phyloP scores from a whole-genome alignment of 176 grass and related monocot species.

The Poa annua region DNA sequence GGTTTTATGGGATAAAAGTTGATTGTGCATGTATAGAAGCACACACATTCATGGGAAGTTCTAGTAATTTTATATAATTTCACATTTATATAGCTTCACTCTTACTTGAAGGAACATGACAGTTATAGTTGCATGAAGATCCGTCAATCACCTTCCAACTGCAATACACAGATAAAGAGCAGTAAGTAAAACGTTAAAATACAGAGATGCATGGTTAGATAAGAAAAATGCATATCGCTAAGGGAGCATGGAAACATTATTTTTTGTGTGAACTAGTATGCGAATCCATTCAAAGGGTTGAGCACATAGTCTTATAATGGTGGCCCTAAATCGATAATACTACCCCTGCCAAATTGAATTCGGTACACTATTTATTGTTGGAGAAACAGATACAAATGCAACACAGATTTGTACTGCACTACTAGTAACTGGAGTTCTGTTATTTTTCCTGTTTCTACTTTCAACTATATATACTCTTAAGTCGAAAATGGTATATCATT shows the following conservation, averaged over 20 bases:
- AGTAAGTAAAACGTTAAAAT: background rate
- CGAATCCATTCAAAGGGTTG: background rate
- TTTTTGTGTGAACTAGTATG: background rate
- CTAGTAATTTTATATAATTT: slow-evolving; percentile 31
- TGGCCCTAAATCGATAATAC: background rate
- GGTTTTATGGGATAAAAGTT: slow-evolving; percentile 16
- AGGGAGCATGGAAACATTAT: background rate
- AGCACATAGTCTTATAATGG: background rate
- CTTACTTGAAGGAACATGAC: slow-evolving; percentile 3
- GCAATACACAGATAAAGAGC: background rate
- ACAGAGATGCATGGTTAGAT: background rate
- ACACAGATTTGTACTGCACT: background rate
- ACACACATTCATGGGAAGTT: slow-evolving; percentile 6
- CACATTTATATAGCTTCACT: slow-evolving; percentile 13
- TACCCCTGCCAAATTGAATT: background rate
- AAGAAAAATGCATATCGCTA: background rate
- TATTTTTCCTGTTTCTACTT: background rate
- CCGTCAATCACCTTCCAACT: slow-evolving; percentile 53
- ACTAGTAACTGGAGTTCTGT: background rate
- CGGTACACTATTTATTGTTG: background rate
- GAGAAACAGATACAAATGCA: background rate
- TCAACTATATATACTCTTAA: slow-evolving; percentile 4
- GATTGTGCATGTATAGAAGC: slow-evolving; percentile 14
- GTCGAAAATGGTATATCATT: background rate
- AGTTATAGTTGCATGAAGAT: slow-evolving; percentile 2